Percentiles rank a stretch among this genome's conserved stretches.
Evolutionary conservation across 1,139 yeast species (phyloP).

Genomic region (Hyphopichia wangnamkhiaoensis): DNA sequence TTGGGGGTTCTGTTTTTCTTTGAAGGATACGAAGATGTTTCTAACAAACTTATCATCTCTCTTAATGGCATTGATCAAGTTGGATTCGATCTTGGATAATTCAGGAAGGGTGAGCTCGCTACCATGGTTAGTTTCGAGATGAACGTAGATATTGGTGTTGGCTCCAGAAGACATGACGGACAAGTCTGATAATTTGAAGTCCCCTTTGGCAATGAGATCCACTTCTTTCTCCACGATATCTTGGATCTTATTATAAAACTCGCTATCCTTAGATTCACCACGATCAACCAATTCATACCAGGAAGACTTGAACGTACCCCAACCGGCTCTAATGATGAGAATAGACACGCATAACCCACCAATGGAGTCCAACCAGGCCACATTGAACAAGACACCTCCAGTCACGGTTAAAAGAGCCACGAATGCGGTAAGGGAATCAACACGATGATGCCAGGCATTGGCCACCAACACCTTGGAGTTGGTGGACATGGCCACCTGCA

Average conservation of each 20-base stretch:
- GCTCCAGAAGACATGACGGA: conserved; percentile 74
- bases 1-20: conserved; percentile 8
- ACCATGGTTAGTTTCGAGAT: conserved; percentile 18
- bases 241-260: conserved; percentile 28
- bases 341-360: conserved; percentile 88
- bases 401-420: conserved; percentile 90
- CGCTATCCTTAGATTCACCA: conserved; percentile 37
- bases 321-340: conserved; percentile 82
- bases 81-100: conserved; percentile 29
- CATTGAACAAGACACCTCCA: conserved; percentile 74
- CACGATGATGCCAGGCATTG: conserved; percentile 98
- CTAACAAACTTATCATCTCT: conserved; percentile 36
- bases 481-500: conserved; percentile 70
- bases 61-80: conserved; percentile 24
- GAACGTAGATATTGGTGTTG: conserved; percentile 44
- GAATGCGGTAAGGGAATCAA: conserved; percentile 89
- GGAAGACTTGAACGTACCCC: conserved; percentile 68
- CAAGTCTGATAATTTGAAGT: conserved; percentile 45
- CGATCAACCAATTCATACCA: conserved; percentile 74
- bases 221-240: conserved; percentile 23
- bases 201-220: conserved; percentile 13
- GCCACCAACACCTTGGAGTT: conserved; percentile 91
- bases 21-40: conserved; percentile 28
- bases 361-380: conserved; percentile 84
- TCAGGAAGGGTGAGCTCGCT: conserved; percentile 22